These are phyloP conservation scores for Paecilomyces sp. DNA, from an alignment of 2,329 filamentous ascomycete genomes.

Conservation along the genomic window DNA sequence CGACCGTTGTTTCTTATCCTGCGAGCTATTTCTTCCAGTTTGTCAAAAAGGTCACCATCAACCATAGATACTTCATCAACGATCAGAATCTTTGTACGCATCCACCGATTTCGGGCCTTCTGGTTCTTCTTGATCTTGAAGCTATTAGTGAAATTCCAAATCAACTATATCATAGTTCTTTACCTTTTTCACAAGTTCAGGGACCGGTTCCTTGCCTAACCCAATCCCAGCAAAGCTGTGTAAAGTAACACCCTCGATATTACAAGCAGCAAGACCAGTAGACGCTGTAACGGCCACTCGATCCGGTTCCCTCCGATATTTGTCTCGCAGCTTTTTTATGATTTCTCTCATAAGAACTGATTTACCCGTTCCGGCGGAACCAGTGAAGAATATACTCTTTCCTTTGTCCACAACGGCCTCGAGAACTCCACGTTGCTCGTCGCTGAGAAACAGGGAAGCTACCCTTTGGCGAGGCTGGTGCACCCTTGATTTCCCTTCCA, in stretches of 20 bases:
- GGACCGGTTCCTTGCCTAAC: slow-evolving; percentile 79
- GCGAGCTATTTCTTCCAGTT: slow-evolving; percentile 81
- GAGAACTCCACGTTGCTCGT: slow-evolving; percentile 78
- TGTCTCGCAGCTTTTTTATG: slow-evolving; percentile 70
- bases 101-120: slow-evolving; percentile 84
- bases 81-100: slow-evolving; percentile 77
- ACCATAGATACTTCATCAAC: slow-evolving; percentile 99
- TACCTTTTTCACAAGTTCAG: slow-evolving; percentile 71
- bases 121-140: slow-evolving; percentile 66
- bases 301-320: slow-evolving; percentile 69
- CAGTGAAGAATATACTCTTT: slow-evolving; percentile 95
- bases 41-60: slow-evolving; percentile 93
- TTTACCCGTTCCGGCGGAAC: slow-evolving; percentile 92
- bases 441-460: slow-evolving; percentile 64
- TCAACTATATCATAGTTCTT: not conserved
- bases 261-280: slow-evolving; percentile 90
- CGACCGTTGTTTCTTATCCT: slow-evolving; percentile 81
- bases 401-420: slow-evolving; percentile 71
- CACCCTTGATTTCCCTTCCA: slow-evolving; percentile 34
- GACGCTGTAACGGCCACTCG: slow-evolving; percentile 90
- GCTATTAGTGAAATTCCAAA: slow-evolving; percentile 8
- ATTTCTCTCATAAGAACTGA: slow-evolving; percentile 92
- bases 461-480: slow-evolving; percentile 29
- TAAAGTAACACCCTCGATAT: slow-evolving; percentile 89
- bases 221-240: slow-evolving; percentile 97